These are phyloP conservation scores for Lachancea quebecensis DNA, from an alignment of 805 yeast genomes.

Conservation along the genomic window DNA sequence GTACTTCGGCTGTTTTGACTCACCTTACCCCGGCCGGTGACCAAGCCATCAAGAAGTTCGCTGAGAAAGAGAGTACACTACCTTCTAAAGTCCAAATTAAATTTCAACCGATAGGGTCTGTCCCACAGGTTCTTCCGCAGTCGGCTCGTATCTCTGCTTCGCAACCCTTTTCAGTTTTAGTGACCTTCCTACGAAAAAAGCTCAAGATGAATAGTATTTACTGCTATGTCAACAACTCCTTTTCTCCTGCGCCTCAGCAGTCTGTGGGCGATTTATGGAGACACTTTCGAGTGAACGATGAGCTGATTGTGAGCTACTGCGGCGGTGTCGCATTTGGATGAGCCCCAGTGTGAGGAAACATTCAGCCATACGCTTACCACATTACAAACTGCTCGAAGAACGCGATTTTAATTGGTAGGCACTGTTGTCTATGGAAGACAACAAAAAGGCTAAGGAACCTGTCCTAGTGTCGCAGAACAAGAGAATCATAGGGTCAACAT, in stretches of 20 bases:
- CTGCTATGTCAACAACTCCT: slow-evolving; percentile 32
- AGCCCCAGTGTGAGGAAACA: background rate
- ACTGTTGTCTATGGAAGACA: too few relatives aligned
- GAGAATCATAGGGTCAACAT: too few relatives aligned
- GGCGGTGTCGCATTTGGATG: slow-evolving; percentile 32
- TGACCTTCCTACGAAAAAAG: slow-evolving; percentile 18
- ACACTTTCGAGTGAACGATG: slow-evolving; percentile 28
- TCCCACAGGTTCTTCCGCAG: slow-evolving; percentile 22
- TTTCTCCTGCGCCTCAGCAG: slow-evolving; percentile 33
- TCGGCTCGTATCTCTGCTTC: slow-evolving; percentile 24
- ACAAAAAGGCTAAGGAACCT: too few relatives aligned
- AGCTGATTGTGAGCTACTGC: slow-evolving; percentile 31
- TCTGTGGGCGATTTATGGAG: slow-evolving; percentile 28
- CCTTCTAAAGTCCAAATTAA: slow-evolving; percentile 20
- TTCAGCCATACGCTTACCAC: background rate
- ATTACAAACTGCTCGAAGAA: too few relatives aligned
- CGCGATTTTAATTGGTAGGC: too few relatives aligned
- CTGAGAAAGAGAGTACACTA: background rate
- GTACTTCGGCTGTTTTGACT: slow-evolving; percentile 12
- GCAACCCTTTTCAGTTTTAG: slow-evolving; percentile 24
- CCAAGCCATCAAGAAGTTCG: slow-evolving; percentile 9
- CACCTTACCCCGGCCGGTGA: slow-evolving; percentile 12
- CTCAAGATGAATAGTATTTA: slow-evolving; percentile 21
- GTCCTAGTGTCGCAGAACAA: too few relatives aligned
- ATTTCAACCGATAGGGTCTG: slow-evolving; percentile 30